Conservation (phyloP, 805 yeast species). For the Debaryomyces tyrocola region DNA sequence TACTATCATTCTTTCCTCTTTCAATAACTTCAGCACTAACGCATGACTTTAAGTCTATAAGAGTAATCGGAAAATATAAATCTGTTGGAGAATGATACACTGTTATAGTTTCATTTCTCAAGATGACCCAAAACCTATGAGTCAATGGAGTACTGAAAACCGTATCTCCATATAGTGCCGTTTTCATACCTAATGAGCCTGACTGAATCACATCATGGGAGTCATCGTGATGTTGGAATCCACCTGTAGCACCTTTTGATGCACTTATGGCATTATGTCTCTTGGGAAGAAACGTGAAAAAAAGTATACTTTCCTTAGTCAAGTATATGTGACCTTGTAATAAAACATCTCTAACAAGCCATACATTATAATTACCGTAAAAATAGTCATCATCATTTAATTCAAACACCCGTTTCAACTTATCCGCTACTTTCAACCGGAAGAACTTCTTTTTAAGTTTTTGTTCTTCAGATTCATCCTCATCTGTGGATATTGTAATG, state of each 20-base stretch:
- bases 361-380: constrained; percentile 64
- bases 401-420: constrained; percentile 37
- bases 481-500: constrained; percentile 5
- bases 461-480: constrained; percentile 4
- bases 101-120: constrained; percentile 66
- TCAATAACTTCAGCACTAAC: constrained; percentile 54
- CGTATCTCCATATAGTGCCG: constrained; percentile 39
- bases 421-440: constrained; percentile 31
- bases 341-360: constrained; percentile 80
- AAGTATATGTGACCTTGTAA: constrained; percentile 83
- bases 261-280: not conserved
- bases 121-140: constrained; percentile 75
- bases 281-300: constrained; percentile 74
- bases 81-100: constrained; percentile 73
- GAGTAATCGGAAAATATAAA: constrained; percentile 76
- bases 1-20: constrained; percentile 1
- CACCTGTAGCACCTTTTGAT: not conserved
- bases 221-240: constrained; percentile 19
- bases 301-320: constrained; percentile 63
- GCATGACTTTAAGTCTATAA: constrained; percentile 70
- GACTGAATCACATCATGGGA: constrained; percentile 26
- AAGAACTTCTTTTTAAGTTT: constrained; percentile 12
- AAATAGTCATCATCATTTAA: constrained; percentile 57
- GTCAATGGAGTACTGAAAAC: constrained; percentile 33
- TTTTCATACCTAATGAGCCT: constrained; percentile 40